phyloP scores from a whole-genome alignment of 768 basidiomycete species.

The Rhizopogon vulgaris region DNA sequence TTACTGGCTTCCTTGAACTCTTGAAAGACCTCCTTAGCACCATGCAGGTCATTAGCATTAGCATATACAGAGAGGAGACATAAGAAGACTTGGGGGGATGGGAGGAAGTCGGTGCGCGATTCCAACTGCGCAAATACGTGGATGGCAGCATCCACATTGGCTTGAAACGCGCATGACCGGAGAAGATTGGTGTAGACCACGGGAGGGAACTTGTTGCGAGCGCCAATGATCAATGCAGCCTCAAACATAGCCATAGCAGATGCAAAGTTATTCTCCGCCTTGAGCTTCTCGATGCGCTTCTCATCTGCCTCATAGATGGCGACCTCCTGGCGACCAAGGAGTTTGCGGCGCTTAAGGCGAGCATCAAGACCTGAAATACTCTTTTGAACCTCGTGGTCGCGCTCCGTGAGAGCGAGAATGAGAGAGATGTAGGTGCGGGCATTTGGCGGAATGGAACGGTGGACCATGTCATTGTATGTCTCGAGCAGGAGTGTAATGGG shows the following conservation, averaged over 20 bases:
- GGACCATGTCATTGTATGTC: slow-evolving; percentile 69
- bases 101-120: slow-evolving; percentile 28
- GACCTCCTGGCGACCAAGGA: slow-evolving; percentile 21
- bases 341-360: slow-evolving; percentile 31
- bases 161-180: slow-evolving; percentile 52
- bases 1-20: slow-evolving; percentile 45
- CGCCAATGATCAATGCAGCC: slow-evolving; percentile 35
- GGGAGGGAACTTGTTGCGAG: slow-evolving; percentile 24
- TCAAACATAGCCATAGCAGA: slow-evolving; percentile 73
- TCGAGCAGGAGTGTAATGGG: slow-evolving; percentile 53
- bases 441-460: slow-evolving; percentile 56
- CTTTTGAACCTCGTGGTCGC: slow-evolving; percentile 59
- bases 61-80: slow-evolving; percentile 56
- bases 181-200: slow-evolving; percentile 50
- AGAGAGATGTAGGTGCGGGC: slow-evolving; percentile 53
- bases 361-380: slow-evolving; percentile 37
- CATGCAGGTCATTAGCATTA: slow-evolving; percentile 41
- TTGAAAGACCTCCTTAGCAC: slow-evolving; percentile 55
- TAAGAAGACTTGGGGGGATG: slow-evolving; percentile 35
- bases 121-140: slow-evolving; percentile 62
- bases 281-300: slow-evolving; percentile 37
- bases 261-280: slow-evolving; percentile 62
- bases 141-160: slow-evolving; percentile 54
- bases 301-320: slow-evolving; percentile 13
- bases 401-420: slow-evolving; percentile 54